Conservation (phyloP, 768 basidiomycete genomes). For the Amanita muscaria region DNA sequence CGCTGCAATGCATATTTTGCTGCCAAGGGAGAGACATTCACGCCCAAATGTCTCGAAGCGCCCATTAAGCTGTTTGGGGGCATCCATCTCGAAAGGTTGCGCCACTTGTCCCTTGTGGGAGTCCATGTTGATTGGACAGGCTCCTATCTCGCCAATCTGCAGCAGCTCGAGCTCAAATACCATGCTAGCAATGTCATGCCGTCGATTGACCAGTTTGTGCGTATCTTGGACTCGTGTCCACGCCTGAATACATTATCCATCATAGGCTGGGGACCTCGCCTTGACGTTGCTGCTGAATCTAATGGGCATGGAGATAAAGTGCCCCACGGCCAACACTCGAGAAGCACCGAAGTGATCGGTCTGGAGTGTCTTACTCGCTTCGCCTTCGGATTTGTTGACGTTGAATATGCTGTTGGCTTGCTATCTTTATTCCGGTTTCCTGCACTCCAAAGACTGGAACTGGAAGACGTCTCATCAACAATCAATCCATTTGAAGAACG, state of each 20-base stretch:
- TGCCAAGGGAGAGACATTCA: constrained; percentile 32
- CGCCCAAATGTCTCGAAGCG: constrained; percentile 28
- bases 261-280: constrained; percentile 44
- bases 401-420: constrained; percentile 27
- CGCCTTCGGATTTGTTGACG: constrained; percentile 36
- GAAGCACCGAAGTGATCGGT: background rate
- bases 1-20: constrained; percentile 55
- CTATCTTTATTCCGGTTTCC: constrained; percentile 32
- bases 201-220: constrained; percentile 33
- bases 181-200: constrained; percentile 52
- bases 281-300: constrained; percentile 11
- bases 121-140: constrained; percentile 49
- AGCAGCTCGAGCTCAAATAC: constrained; percentile 43
- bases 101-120: constrained; percentile 39
- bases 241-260: constrained; percentile 35
- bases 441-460: constrained; percentile 23
- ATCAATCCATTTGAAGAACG: constrained; percentile 3
- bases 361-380: constrained; percentile 23
- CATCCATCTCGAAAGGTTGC: constrained; percentile 22
- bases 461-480: constrained; percentile 39
- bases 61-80: constrained; percentile 42
- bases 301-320: background rate
- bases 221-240: constrained; percentile 34
- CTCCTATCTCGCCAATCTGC: constrained; percentile 33
- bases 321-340: background rate